Conservation (phyloP, 371 early-diverging fungal species). For the Lichtheimia ornata region DNA sequence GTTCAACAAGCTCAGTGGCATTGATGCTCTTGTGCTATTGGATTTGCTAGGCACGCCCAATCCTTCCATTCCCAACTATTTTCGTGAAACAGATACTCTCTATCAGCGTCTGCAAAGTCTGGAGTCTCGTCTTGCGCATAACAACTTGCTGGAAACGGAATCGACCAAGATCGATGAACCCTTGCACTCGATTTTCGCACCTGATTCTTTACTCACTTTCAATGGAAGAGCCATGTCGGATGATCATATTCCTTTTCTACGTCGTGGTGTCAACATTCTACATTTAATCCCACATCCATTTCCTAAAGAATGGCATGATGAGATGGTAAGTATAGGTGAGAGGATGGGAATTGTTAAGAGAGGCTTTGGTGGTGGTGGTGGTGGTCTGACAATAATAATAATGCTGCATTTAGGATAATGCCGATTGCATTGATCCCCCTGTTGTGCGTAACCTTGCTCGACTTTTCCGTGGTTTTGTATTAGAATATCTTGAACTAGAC, state of each 20-base stretch:
- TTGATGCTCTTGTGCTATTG: conserved; percentile 85
- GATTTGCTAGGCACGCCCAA: conserved; percentile 76
- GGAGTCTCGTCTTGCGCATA: conserved; percentile 32
- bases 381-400: not conserved
- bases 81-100: conserved; percentile 49
- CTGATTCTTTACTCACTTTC: conserved; percentile 23
- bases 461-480: conserved; percentile 56
- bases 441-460: conserved; percentile 49
- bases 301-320: conserved; percentile 86
- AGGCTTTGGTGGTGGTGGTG: no score
- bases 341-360: not conserved
- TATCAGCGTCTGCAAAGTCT: conserved; percentile 49
- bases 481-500: conserved; percentile 54
- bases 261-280: conserved; percentile 78
- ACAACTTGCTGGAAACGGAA: conserved; percentile 8
- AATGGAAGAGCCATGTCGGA: conserved; percentile 60
- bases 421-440: conserved; percentile 42
- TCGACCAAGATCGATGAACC: conserved; percentile 8
- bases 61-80: conserved; percentile 56
- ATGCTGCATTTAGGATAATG: conserved; percentile 22
- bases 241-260: conserved; percentile 87
- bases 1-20: conserved; percentile 46
- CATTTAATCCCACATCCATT: conserved; percentile 87
- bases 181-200: conserved; percentile 31
- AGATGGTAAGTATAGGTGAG: conserved; percentile 29